Evolutionary conservation across 306 rosid genomes (phyloP), one percentile per base, ranked within the genome.

Genomic region (Pyrus pyrifolia): DNA sequence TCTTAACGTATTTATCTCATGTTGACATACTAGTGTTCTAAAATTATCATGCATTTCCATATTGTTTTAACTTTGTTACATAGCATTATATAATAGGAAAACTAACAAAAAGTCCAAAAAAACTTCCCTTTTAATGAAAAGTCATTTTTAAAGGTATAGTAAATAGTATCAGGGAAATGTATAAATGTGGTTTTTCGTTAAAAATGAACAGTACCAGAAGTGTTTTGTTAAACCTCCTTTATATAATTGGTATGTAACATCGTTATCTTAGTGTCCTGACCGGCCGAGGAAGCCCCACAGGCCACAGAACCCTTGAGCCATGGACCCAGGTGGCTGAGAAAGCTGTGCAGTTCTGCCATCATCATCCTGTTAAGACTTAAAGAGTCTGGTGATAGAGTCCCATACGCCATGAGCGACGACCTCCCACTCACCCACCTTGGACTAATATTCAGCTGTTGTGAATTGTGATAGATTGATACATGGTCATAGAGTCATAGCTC

Each of bases 391-490:
- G 21, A 49, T 15, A 49, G 55, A 15, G 55, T 49, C 83, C 91
- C 86, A 87, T 86, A 68, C 3, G 55, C 68, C 80, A 79, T 79
- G 72, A 17, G 44, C 9, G 31, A 14, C n/a, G 65, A 69, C 85
- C 86, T 60, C 77, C 82, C 81, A 79, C 77, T 81, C 81, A 79
- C 82, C 81, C 72, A 70, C 76, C 78, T 84, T 57, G 82, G 89
- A 82, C 81, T 67, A 67, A 8, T 42, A 42, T 42, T 42, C 45
- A 42, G 12, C 45, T 9, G 2, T 42, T 9, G 9, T 38, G 42
- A 38, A 38, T 38, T 64, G 60, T 72, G 83, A 70, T 77, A 62
- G 63, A 25, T 42, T 8, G 45, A 42, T 42, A 42, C 11, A 9
- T 42, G 2, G 45, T 8, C 12, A 40, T 9, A 42, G 11, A 42